phyloP scores from a whole-genome alignment of 352 stramenopile genomes.

The Globisporangium paddicum region DNA sequence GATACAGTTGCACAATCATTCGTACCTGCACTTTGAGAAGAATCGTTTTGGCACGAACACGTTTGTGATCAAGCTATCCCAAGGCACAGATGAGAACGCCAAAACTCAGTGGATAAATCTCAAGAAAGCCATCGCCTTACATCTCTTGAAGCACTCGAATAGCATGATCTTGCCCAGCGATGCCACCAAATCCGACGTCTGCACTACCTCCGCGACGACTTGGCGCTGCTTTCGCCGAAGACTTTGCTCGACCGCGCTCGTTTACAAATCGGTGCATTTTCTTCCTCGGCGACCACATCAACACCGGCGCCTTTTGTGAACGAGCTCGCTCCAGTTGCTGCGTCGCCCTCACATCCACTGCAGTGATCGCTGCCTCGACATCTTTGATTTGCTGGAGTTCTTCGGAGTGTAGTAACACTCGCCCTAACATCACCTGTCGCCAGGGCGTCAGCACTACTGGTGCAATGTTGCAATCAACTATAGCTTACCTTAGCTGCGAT shows the following conservation, averaged over 20 bases:
- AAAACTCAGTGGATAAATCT: not conserved
- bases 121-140: not conserved
- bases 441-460: not conserved
- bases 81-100: not conserved
- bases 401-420: not conserved
- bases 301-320: not conserved
- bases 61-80: not conserved
- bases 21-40: not conserved
- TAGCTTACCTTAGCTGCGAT: not conserved
- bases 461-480: not conserved
- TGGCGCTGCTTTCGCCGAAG: not conserved
- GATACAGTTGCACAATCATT: not conserved
- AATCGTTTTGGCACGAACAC: not conserved
- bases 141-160: not conserved
- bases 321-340: not conserved
- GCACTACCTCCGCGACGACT: not conserved
- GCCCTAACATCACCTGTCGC: not conserved
- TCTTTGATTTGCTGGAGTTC: constrained; percentile 1
- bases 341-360: not conserved
- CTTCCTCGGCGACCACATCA: not conserved
- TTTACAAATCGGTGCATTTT: not conserved
- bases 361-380: not conserved
- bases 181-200: not conserved
- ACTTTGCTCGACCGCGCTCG: not conserved
- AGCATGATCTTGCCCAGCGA: not conserved